These are phyloP conservation scores for Tubosaeta sp. DNA, from an alignment of 768 basidiomycete genomes.

Conservation along the genomic window DNA sequence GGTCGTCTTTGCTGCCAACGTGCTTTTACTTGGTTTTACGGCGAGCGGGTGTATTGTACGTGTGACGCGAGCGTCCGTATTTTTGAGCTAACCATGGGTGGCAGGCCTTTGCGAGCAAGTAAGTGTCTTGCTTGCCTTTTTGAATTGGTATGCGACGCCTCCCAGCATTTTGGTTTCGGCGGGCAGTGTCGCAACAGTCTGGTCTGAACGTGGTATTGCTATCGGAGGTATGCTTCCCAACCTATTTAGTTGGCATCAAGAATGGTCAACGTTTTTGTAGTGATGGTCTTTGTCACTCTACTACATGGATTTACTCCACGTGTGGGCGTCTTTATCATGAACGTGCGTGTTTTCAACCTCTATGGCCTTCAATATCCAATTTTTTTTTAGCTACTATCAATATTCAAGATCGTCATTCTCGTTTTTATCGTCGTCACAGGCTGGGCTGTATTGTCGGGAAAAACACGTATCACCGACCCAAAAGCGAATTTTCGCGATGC, in stretches of 20 bases:
- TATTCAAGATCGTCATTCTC: constrained; percentile 54
- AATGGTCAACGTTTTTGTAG: neutral
- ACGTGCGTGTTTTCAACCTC: constrained; percentile 27
- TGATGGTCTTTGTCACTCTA: neutral
- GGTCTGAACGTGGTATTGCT: constrained; percentile 57
- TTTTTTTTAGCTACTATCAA: constrained; percentile 34
- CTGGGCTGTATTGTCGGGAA: constrained; percentile 57
- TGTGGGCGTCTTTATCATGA: constrained; percentile 47
- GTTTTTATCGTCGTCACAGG: constrained; percentile 53
- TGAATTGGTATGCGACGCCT: neutral
- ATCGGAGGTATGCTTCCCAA: constrained; percentile 19
- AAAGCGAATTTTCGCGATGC: constrained; percentile 53
- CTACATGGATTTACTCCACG: constrained; percentile 41
- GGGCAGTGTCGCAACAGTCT: constrained; percentile 36
- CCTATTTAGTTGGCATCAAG: too few relatives aligned
- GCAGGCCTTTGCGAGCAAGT: constrained; percentile 36
- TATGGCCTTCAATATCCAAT: constrained; percentile 7
- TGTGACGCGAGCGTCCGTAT: neutral
- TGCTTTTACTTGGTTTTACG: constrained; percentile 41
- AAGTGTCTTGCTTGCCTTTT: neutral
- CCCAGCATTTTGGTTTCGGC: constrained; percentile 47
- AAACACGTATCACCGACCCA: constrained; percentile 52
- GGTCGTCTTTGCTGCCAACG: constrained; percentile 44
- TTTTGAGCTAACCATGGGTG: neutral
- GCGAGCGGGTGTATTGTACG: constrained; percentile 47